Evolutionary conservation across 1,139 yeast species (phyloP), one percentile per base, ranked within the genome.

Genomic region (Nakaseomyces kungkrabaensis): DNA sequence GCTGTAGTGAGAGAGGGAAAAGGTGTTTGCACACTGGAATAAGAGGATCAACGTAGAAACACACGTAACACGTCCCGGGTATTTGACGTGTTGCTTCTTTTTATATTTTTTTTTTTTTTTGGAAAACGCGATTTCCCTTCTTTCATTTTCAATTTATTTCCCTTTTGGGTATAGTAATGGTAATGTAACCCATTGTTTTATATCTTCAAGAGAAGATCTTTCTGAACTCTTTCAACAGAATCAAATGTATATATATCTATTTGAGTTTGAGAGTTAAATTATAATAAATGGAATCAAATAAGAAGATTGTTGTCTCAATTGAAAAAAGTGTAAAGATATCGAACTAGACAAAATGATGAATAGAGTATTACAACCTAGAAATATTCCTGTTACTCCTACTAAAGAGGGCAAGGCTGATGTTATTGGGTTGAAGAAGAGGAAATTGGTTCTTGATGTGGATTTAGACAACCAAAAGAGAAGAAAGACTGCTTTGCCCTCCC

Each of bases 391-490:
- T 7, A 41, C 44, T 6, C 44, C 44, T 29, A 41, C 44, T 10
- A 41, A 41, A 24, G 34, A 41, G 25, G 44, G 13, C n/a, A 33
- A 33, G 10, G 44, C 8, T 27, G 34, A n/a, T 1, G 34, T 27
- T 11, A 29, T 8, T 29, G 44, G 33, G 44, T 32, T 46, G 48
- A 37, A 46, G 37, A 46, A 32, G 27, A 46, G 37, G 33, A 46
- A 38, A 24, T 17, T 46, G 37, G 27, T 24, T 7, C 31, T 46
- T 26, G 42, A 38, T 8, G n/a, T 24, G 7, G 44, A 41, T 24
- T 6, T 25, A 1, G 32, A 29, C 10, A 10, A 8, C 36, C n/a
- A 33, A n/a, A 33, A 33, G 36, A 33, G 36, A n/a, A 33, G 13
- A 33, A 9, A 3, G 2, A 29, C 31, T 7, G 31, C 31, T 7